phyloP scores from a whole-genome alignment of 495 filamentous ascomycete genomes.

The Glutinoglossum americanum region DNA sequence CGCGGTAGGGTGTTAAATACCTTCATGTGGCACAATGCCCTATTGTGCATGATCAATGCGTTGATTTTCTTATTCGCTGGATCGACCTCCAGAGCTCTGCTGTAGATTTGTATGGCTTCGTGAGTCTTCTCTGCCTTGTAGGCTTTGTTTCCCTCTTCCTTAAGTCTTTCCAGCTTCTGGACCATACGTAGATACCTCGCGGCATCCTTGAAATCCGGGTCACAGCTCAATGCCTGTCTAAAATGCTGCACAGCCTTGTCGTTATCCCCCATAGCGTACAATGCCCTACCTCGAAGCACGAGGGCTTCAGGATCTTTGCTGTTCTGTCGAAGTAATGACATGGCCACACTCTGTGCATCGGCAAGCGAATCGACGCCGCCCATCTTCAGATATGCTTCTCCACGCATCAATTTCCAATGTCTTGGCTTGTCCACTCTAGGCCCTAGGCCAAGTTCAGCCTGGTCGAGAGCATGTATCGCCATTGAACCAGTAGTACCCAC shows the following conservation, averaged over 20 bases:
- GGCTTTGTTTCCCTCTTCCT: constrained; percentile 74
- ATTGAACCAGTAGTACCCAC: constrained; percentile 64
- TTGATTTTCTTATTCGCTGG: constrained; percentile 81
- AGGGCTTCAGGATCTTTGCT: constrained; percentile 83
- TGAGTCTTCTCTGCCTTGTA: constrained; percentile 73
- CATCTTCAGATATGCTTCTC: constrained; percentile 90
- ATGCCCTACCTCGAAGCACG: constrained; percentile 65
- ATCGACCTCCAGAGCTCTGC: constrained; percentile 68
- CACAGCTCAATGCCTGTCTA: constrained; percentile 68
- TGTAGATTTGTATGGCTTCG: constrained; percentile 58
- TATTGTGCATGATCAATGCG: constrained; percentile 81
- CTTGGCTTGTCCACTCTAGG: constrained; percentile 50
- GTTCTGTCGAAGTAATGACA: constrained; percentile 65
- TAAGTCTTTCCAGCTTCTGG: constrained; percentile 78
- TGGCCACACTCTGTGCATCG: constrained; percentile 81
- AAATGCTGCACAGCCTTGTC: constrained; percentile 89
- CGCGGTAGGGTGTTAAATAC: constrained; percentile 11
- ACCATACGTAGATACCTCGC: constrained; percentile 68
- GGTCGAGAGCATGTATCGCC: constrained; percentile 77
- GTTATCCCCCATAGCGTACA: constrained; percentile 84
- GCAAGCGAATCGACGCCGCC: constrained; percentile 69
- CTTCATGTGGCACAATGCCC: constrained; percentile 54
- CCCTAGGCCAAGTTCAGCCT: constrained; percentile 64
- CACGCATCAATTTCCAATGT: constrained; percentile 83
- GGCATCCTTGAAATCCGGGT: constrained; percentile 75